Evolutionary conservation across 305 asterid genomes (phyloP), one percentile per base, ranked within the genome.

Genomic region (Fraxinus xanthoxyloides): DNA sequence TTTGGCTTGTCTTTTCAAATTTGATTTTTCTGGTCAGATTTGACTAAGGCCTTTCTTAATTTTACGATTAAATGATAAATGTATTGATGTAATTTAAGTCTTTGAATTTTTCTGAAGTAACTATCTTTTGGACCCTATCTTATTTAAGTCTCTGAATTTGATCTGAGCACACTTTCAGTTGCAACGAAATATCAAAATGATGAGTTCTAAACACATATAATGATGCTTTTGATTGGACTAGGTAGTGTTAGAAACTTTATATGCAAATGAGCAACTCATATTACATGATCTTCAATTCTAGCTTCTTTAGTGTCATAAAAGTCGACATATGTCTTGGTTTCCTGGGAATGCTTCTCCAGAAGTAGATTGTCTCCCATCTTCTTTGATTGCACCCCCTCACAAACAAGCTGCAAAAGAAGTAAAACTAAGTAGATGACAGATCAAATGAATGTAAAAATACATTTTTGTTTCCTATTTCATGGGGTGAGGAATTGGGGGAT

Each of bases 261-360:
- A 76, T n/a, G 31, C 78, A 26, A 30, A 40, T 59, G 56, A 65
- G 81, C 36, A 81, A 78, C 79, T 35, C 43, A 65, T 32, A 72
- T 72, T 89, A 94, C 99, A 93, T 92, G 99, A 87, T 97, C 98
- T 80, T 93, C 97, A 76, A 97, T 90, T 89, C 93, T 94, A 76
- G 90, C 83, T 82, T 91, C 93, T 91, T 93, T 93, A 78, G 82
- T 81, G 51, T 90, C 90, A 48, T 85, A 91, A 84, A 90, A 85
- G 46, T 87, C 92, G 24, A 87, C 91, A 82, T n/a, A 84, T 85
- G 89, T 84, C 87, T 88, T 91, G 82, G 88, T 89, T 83, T 92
- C 97, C 82, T 87, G 67, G 82, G 85, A 85, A 63, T 82, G 92
- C 77, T 92, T 93, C 87, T 93, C 98, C 96, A 86, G 82, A 48